phyloP scores from a whole-genome alignment of 2,329 filamentous ascomycete species.

The Pseudocercospora vitis region DNA sequence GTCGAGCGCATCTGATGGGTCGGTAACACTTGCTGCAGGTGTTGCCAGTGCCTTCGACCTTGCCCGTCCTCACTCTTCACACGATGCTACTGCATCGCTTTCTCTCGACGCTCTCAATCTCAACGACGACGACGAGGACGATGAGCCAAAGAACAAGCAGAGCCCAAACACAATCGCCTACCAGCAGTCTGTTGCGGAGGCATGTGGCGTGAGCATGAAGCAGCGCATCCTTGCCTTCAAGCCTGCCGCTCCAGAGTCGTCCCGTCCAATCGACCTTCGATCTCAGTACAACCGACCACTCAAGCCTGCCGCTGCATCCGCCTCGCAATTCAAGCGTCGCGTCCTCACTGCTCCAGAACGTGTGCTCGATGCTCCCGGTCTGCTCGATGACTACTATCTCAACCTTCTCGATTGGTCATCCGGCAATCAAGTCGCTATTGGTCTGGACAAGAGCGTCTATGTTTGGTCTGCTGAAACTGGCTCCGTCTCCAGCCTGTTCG shows the following conservation, averaged over 20 bases:
- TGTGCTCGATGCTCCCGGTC: constrained; percentile 90
- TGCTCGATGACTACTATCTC: constrained; percentile 98
- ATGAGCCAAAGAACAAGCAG: constrained; percentile 63
- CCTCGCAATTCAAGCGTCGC: constrained; percentile 85
- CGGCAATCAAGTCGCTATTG: constrained; percentile 95
- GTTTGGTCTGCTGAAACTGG: constrained; percentile 97
- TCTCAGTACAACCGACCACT: constrained; percentile 97
- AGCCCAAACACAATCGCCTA: constrained; percentile 88
- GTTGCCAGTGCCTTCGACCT: constrained; percentile 68
- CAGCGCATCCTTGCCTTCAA: constrained; percentile 98
- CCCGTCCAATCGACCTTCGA: constrained; percentile 94
- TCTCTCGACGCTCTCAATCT: constrained; percentile 79
- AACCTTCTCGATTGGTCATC: constrained; percentile 99
- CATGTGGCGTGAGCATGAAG: constrained; percentile 89
- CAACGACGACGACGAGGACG: constrained; percentile 68
- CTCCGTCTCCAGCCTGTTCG: constrained; percentile 81
- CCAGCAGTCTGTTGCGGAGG: constrained; percentile 83
- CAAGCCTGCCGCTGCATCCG: constrained; percentile 69
- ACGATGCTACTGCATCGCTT: constrained; percentile 57
- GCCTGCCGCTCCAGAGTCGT: constrained; percentile 95
- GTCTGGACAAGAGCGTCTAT: constrained; percentile 93
- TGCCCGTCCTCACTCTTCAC: constrained; percentile 60
- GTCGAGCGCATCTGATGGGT: constrained; percentile 68
- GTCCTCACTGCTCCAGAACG: constrained; percentile 94
- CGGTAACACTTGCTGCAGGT: constrained; percentile 67